Base-by-base conservation (phyloP, 2,329 filamentous ascomycete species). In the Teratosphaeria viscida region DNA sequence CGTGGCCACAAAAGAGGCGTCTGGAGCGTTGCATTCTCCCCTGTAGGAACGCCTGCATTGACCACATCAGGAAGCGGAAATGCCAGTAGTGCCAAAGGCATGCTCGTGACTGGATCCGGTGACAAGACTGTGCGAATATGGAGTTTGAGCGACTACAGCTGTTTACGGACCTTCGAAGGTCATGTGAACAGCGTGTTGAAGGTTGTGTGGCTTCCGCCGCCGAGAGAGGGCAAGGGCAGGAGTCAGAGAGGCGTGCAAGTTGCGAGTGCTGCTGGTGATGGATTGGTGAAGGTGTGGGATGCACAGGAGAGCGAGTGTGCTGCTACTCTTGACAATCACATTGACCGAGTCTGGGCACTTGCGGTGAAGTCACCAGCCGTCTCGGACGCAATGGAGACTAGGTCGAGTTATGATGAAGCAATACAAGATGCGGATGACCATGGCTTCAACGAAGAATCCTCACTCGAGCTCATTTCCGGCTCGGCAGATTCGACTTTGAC, bases 91-190 rank as follows among this genome's bases (percentile, higher is more conserved):
- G 87, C 84, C 58, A 90, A 90, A 71, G 92, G 92, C 2, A 81
- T 96, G 54, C 79, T 96, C 12, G 82, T 95, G 32, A 97, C 94
- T 0, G 94, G 91, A 39, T 95, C 90, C 66, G 94, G 92, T 69
- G 94, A 99, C 74, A 96, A 96, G 76, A 97, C 90, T 0, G 83
- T 97, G 69, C 95, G 95, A 73, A 82, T 99, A 10, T 99, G 95
- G 95, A 96, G 84, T 71, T 78, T 99, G 62, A 82, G 87, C 2
- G 92, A 96, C 74, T 99, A 96, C 75, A 90, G 85, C 65, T 99
- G 94, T 74, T 78, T 99, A 54, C 82, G 92, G 60, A 97, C 94
- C 0, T 94, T 97, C 59, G 95, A 99, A 74, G 94, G 94, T 0
- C 94, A 99, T 74, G 92, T 91, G 5, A 95, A 97, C 76, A 96